phyloP scores from a whole-genome alignment of 495 filamentous ascomycete species.

The Immersiella caudata region DNA sequence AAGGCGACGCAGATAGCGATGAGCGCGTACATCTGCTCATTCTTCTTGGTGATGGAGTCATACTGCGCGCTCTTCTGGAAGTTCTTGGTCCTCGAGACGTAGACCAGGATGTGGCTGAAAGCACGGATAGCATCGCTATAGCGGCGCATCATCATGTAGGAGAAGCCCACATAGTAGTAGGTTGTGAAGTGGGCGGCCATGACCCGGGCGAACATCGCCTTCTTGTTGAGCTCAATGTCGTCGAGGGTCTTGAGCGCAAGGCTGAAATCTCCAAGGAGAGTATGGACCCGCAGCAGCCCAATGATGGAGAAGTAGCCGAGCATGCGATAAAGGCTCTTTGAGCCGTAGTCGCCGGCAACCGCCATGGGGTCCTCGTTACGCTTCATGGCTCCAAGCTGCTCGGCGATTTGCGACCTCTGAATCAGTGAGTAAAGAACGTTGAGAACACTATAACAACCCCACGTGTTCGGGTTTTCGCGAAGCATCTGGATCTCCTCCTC shows the following conservation, averaged over 20 bases:
- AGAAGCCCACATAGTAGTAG: constrained; percentile 99
- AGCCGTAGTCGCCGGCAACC: constrained; percentile 92
- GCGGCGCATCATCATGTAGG: constrained; percentile 99
- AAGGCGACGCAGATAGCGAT: constrained; percentile 99
- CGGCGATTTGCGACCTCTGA: constrained; percentile 94
- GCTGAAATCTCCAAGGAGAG: constrained; percentile 95
- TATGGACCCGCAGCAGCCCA: constrained; percentile 93
- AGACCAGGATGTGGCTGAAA: constrained; percentile 99
- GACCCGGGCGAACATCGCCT: constrained; percentile 98
- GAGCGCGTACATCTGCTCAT: constrained; percentile 99
- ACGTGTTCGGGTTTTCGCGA: constrained; percentile 95
- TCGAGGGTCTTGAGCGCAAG: constrained; percentile 97
- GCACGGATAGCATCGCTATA: constrained; percentile 98
- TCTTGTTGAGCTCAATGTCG: constrained; percentile 99
- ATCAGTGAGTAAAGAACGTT: constrained; percentile 99
- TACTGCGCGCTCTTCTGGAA: constrained; percentile 99
- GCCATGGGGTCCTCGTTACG: constrained; percentile 81
- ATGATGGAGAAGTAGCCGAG: constrained; percentile 99
- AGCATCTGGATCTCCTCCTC: constrained; percentile 89
- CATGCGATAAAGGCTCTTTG: constrained; percentile 93
- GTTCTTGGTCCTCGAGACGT: constrained; percentile 98
- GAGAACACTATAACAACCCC: constrained; percentile 99
- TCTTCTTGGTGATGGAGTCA: constrained; percentile 98
- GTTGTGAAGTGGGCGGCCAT: constrained; percentile 99
- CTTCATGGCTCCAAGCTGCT: constrained; percentile 94